Conservation (phyloP, 2,329 filamentous ascomycete genomes). For the Fusarium sp. region DNA sequence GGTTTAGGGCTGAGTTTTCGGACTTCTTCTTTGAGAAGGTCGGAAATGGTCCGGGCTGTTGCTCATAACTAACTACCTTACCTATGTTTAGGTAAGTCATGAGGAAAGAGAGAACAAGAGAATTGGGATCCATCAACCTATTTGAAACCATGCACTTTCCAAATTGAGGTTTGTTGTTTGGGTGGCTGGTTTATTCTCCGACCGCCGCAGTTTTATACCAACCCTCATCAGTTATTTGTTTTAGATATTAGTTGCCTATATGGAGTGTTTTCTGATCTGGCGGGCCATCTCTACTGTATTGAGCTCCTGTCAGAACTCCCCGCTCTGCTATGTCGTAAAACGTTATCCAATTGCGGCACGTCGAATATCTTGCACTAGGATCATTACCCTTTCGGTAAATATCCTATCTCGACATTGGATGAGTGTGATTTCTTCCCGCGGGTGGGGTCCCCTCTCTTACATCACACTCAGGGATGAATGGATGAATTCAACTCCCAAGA, state of each 20-base stretch:
- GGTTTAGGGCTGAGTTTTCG: slow-evolving; percentile 12
- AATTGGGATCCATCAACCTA: not conserved
- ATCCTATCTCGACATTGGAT: slow-evolving; percentile 33
- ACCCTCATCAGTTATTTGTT: not conserved
- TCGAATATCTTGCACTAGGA: slow-evolving; percentile 24
- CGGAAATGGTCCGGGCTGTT: slow-evolving; percentile 9
- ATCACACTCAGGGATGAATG: slow-evolving; percentile 32
- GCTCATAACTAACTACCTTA: slow-evolving; percentile 22
- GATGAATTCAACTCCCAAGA: slow-evolving; percentile 11
- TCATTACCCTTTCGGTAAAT: slow-evolving; percentile 37
- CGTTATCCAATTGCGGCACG: slow-evolving; percentile 21
- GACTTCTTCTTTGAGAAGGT: not conserved
- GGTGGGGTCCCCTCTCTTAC: slow-evolving; percentile 37
- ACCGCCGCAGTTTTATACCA: slow-evolving; percentile 8
- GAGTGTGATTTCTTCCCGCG: slow-evolving; percentile 23
- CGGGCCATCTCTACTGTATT: slow-evolving; percentile 3
- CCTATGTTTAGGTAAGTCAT: slow-evolving; percentile 14
- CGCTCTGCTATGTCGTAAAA: not conserved
- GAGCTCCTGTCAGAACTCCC: not conserved
- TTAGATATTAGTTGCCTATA: not conserved
- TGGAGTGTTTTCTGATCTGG: not conserved
- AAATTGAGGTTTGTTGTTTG: slow-evolving; percentile 12
- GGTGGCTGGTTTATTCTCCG: slow-evolving; percentile 32
- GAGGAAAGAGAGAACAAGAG: slow-evolving; percentile 24
- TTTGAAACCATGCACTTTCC: slow-evolving; percentile 15